Evolutionary conservation across 78 protist genomes (phyloP).

Genomic region (Protostelium mycophagum): DNA sequence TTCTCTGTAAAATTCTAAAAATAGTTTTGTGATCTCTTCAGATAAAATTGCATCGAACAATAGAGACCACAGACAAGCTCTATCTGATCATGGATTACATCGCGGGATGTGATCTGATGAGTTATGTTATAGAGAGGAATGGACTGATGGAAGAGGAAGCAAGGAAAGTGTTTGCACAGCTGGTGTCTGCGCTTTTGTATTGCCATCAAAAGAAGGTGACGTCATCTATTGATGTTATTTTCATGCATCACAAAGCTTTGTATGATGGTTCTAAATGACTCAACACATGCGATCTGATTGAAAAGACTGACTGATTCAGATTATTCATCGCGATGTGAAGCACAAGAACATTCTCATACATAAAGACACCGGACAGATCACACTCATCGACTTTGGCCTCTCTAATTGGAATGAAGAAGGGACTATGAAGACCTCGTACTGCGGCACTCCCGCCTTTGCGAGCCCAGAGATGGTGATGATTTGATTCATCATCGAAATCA

Average conservation of each 20-base stretch:
- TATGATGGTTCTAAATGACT: no score
- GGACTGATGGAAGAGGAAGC: neutral
- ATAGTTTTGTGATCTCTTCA: neutral
- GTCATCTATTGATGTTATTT: no score
- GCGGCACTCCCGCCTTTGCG: neutral
- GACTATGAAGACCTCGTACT: neutral
- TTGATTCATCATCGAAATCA: neutral
- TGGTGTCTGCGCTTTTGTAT: neutral
- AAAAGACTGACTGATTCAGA: no score
- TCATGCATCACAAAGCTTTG: no score
- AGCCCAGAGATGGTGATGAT: neutral
- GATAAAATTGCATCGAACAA: neutral
- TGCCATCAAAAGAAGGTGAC: neutral
- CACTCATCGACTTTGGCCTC: neutral
- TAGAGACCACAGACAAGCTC: neutral
- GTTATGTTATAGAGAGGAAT: neutral
- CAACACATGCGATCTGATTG: no score
- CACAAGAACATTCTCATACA: neutral
- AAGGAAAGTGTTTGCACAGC: neutral
- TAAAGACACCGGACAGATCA: neutral
- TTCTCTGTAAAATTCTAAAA: no score
- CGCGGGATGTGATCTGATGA: neutral
- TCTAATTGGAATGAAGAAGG: neutral
- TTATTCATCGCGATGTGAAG: neutral
- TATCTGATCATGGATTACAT: neutral